Base-by-base conservation (phyloP, 2,329 filamentous ascomycete genomes). In the Colletotrichum sp. region DNA sequence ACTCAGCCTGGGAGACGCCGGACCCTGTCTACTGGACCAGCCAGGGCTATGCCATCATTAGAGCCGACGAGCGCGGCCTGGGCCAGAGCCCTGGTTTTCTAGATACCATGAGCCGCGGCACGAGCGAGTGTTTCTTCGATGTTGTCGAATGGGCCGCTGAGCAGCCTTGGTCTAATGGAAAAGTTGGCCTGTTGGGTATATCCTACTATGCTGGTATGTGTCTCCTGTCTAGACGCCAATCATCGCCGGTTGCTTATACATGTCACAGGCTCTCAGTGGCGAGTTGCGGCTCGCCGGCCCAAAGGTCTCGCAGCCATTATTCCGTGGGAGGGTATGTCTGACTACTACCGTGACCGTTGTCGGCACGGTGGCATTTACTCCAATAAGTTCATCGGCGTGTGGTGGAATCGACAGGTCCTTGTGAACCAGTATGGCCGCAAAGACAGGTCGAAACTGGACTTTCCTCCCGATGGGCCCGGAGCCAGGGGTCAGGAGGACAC, bases 331-430 rank as follows among this genome's bases (percentile, higher is more conserved):
- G 89, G 89, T 30, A 89, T 89, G 86, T 88, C 87, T 0, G 89
- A 90, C 76, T 89, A 88, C 77, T 91, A 90, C 79, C 82, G 89
- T 2, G 92, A 93, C 76, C 84, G 90, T 1, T 92, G 89, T 77
- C 87, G 91, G 0, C 92, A 93, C 73, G 92, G 92, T 1, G 92
- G 92, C 0, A 93, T 93, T 62, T 80, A 92, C 3, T 90, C 90
- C 0, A 89, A 92, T 78, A 81, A 80, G 0, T 92, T 92, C 79
- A 93, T 93, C 79, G 80, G 84, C 15, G 91, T 93, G 79, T 94
- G 92, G 92, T 94, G 92, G 92, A 88, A 93, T 79, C 87, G 91
- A 0, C 92, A 94, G 80, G 91, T 94, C 8, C 85, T 93, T 9
- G 86, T 87, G 0, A 95, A 94, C 79, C 93, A 95, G 81, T 95